phyloP scores from a whole-genome alignment of 176 grass and related monocot species.

The Zizania latifolia region DNA sequence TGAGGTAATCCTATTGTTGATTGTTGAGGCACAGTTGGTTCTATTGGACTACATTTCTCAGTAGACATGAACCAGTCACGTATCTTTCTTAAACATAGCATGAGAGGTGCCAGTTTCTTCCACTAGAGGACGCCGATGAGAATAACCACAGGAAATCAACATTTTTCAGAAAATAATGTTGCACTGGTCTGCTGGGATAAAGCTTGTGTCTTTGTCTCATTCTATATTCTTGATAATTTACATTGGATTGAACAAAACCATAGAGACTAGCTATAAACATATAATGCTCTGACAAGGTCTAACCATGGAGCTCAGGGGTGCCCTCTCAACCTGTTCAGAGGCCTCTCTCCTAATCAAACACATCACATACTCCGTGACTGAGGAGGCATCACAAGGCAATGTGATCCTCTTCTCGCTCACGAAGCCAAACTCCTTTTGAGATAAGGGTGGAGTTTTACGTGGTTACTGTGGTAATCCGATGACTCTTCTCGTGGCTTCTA shows the following conservation, averaged over 20 bases:
- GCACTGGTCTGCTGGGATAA: not conserved
- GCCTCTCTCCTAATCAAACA: conserved; percentile 35
- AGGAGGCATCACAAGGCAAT: conserved; percentile 34
- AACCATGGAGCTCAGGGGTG: conserved; percentile 34
- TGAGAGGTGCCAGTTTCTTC: not conserved
- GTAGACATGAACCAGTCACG: not conserved
- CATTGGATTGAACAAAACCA: not conserved
- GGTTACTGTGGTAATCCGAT: no score
- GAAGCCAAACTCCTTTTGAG: conserved; percentile 57
- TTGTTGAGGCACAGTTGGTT: not conserved
- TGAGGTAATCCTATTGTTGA: not conserved
- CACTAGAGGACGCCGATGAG: not conserved
- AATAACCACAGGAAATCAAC: not conserved
- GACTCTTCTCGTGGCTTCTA: no score
- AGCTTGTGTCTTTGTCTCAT: not conserved
- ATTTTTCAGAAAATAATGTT: not conserved
- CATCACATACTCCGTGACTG: conserved; percentile 38
- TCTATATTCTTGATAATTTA: not conserved
- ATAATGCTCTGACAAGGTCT: not conserved
- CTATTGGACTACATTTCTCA: not conserved
- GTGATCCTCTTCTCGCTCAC: conserved; percentile 31
- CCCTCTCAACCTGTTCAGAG: conserved; percentile 34
- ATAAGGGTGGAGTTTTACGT: no score
- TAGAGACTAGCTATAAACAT: conserved; percentile 1
- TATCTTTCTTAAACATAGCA: not conserved